Base-by-base conservation (phyloP, 306 rosid genomes). In the Vigna angularis region DNA sequence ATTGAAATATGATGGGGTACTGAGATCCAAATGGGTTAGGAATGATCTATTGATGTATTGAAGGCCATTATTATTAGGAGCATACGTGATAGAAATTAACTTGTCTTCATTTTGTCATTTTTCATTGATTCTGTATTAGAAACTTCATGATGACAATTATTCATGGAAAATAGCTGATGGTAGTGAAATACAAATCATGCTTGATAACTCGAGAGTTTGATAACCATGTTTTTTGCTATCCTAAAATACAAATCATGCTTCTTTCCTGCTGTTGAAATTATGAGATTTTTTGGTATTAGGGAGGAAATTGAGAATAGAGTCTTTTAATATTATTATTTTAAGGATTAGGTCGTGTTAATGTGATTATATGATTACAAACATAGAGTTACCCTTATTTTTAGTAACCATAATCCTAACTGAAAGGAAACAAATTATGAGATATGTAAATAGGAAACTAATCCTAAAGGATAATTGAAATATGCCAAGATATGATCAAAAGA, bases 231-330 rank as follows among this genome's bases (percentile, higher is more conserved):
- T n/a, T 28, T 44, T 11, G 28, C 49, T 52, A 22, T 44, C 63
- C 40, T 66, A 17, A 70, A 51, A 66, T 66, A 47, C 36, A 26
- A 30, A 50, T 77, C 68, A 49, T 42, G 69, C 32, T 48, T 82
- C 32, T 34, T 56, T 42, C 12, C 11, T 42, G 20, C 15, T 56
- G 15, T 56, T 20, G 32, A 56, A 56, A 7, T 20, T 7, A 24
- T 4, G 36, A 24, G 36, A 22, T 57, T 32, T 57, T 57, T 24
- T 24, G 9, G 64, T 56, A 9, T 56, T 20, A 22, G 62, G 62
- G 28, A 56, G 32, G 34, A 56, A 56, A 53, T 53, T 53, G 14
- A 53, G 28, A 17, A 1, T 53, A 1, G 61, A 53, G 6, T 9
- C 7, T 22, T 56, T 7, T 5, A 20, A 56, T 55, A 18, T 22